Evolutionary conservation across 768 basidiomycete genomes (phyloP).

Genomic region (Wakefieldia striispora): DNA sequence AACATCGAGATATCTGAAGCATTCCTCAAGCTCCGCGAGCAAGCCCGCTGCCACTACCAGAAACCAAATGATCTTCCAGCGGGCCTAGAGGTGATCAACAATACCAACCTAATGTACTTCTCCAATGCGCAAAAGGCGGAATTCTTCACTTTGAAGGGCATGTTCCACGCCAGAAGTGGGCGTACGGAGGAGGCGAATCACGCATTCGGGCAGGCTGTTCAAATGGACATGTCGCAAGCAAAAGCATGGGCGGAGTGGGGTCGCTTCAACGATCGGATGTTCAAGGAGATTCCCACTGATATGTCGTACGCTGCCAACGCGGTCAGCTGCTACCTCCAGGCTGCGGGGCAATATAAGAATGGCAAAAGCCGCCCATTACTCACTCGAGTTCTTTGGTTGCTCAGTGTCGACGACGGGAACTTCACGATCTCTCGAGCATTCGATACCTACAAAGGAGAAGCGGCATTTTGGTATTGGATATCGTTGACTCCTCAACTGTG

Average conservation of each 20-base stretch:
- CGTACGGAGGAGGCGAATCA: conserved; percentile 87
- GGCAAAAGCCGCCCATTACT: conserved; percentile 86
- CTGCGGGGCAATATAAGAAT: conserved; percentile 92
- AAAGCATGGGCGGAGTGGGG: conserved; percentile 99
- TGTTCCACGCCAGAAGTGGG: conserved; percentile 91
- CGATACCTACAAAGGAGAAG: conserved; percentile 94
- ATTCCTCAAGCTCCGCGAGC: conserved; percentile 97
- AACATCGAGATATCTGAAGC: conserved; percentile 99
- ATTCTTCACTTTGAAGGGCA: conserved; percentile 97
- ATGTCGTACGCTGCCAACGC: conserved; percentile 81
- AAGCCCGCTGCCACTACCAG: conserved; percentile 97
- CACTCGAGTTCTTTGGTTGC: conserved; percentile 91
- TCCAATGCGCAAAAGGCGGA: conserved; percentile 93
- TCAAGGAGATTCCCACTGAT: conserved; percentile 79
- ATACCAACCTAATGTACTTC: conserved; percentile 99
- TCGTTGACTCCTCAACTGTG: conserved; percentile 94
- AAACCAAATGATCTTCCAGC: conserved; percentile 90
- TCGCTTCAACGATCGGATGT: conserved; percentile 87
- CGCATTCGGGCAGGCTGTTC: conserved; percentile 93
- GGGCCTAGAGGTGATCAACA: conserved; percentile 98
- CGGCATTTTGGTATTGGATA: conserved; percentile 99
- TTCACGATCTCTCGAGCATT: conserved; percentile 78
- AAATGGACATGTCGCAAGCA: conserved; percentile 90
- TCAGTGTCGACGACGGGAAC: conserved; percentile 83
- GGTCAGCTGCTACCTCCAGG: conserved; percentile 96